Conservation (phyloP, 805 yeast species). For the Wickerhamiella domercqiae region DNA sequence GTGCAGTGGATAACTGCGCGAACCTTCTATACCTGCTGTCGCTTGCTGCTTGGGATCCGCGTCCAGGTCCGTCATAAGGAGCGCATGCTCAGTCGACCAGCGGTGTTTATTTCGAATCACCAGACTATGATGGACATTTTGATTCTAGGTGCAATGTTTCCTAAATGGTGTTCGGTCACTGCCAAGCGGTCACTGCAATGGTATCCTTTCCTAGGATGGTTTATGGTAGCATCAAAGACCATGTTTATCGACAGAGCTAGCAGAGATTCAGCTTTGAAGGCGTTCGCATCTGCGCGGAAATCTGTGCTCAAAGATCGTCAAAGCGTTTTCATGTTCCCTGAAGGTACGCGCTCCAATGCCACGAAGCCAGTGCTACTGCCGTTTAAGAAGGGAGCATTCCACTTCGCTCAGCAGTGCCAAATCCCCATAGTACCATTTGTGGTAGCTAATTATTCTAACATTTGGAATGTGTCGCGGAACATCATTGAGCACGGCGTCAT, state of each 20-base stretch:
- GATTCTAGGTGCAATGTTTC: slow-evolving; percentile 70
- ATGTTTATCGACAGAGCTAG: slow-evolving; percentile 76
- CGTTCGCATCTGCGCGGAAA: slow-evolving; percentile 54
- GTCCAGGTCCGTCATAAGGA: slow-evolving; percentile 42
- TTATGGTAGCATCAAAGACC: slow-evolving; percentile 81
- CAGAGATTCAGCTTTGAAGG: slow-evolving; percentile 57
- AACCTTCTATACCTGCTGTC: slow-evolving; percentile 51
- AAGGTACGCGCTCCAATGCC: slow-evolving; percentile 85
- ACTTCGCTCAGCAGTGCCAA: slow-evolving; percentile 82
- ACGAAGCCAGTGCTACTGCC: slow-evolving; percentile 57
- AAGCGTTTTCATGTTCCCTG: slow-evolving; percentile 84
- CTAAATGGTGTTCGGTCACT: slow-evolving; percentile 78
- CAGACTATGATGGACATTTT: slow-evolving; percentile 80
- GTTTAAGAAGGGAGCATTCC: slow-evolving; percentile 96
- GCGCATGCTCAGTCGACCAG: slow-evolving; percentile 41
- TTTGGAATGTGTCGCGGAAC: slow-evolving; percentile 44
- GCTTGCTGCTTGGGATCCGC: slow-evolving; percentile 49
- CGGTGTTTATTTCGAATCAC: slow-evolving; percentile 72
- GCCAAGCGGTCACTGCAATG: slow-evolving; percentile 74
- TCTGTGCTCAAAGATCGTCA: slow-evolving; percentile 48
- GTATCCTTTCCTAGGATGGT: slow-evolving; percentile 92
- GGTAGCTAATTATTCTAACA: slow-evolving; percentile 66
- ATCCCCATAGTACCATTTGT: slow-evolving; percentile 83
- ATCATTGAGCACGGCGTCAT: slow-evolving; percentile 67
- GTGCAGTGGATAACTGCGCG: slow-evolving; percentile 87